These are phyloP conservation scores for Pelargonium citronellum DNA, from an alignment of 441 rosid species.

Conservation along the genomic window DNA sequence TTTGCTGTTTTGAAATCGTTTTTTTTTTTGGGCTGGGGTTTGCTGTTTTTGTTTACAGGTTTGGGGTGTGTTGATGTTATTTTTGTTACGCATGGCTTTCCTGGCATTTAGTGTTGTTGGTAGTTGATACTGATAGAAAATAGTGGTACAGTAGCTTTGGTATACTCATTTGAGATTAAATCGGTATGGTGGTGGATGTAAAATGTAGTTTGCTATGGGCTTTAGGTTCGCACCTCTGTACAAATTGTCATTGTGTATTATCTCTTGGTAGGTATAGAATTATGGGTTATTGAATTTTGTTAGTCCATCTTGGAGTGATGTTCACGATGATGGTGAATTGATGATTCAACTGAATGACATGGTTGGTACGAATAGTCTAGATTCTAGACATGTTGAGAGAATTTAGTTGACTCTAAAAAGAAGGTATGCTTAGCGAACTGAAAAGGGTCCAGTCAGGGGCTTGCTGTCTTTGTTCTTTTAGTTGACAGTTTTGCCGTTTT, in stretches of 20 bases:
- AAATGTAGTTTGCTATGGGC: conserved; percentile 1
- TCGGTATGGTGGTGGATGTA: background rate
- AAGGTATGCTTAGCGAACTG: background rate
- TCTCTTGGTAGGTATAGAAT: too few relatives aligned
- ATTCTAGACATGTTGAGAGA: background rate
- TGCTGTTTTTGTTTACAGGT: background rate
- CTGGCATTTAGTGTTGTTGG: background rate
- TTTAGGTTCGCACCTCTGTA: background rate
- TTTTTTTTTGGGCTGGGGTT: background rate
- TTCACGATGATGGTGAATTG: background rate
- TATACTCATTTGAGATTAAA: background rate
- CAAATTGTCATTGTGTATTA: too few relatives aligned
- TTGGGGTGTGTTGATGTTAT: background rate
- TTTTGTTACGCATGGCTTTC: background rate
- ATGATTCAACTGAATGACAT: too few relatives aligned
- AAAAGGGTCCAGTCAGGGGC: background rate
- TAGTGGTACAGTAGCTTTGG: background rate
- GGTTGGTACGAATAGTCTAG: background rate
- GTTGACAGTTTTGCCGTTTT: too few relatives aligned
- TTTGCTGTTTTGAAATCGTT: background rate
- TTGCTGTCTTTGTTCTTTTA: background rate
- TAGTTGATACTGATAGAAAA: background rate
- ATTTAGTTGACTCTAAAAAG: background rate
- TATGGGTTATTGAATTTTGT: too few relatives aligned
- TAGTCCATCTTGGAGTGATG: background rate